phyloP scores from a whole-genome alignment of 306 rosid species.

The Quercus robur region DNA sequence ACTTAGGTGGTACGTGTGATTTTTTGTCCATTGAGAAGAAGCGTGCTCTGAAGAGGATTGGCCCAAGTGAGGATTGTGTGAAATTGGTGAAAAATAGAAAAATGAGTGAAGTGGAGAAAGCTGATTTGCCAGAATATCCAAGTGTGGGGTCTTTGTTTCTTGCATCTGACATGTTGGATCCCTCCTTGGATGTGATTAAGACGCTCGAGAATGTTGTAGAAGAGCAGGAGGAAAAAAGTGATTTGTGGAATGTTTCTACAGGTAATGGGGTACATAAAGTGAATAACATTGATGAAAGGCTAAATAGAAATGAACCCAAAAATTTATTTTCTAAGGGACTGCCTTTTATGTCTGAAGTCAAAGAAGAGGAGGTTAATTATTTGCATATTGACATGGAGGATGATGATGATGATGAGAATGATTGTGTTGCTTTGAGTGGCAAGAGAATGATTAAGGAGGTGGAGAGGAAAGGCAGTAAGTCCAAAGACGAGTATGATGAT shows the following conservation, averaged over 20 bases:
- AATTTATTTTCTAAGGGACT: neutral
- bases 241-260: neutral
- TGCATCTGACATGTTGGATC: slow-evolving; percentile 26
- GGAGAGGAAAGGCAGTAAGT: slow-evolving; percentile 5
- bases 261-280: neutral
- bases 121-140: slow-evolving; percentile 31
- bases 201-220: neutral
- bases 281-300: neutral
- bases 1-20: slow-evolving; percentile 69
- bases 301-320: slow-evolving; percentile 2
- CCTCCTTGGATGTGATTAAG: slow-evolving; percentile 26
- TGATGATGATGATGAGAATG: slow-evolving; percentile 25
- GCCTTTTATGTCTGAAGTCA: slow-evolving; percentile 6
- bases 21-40: slow-evolving; percentile 60
- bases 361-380: neutral
- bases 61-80: slow-evolving; percentile 16
- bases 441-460: slow-evolving; percentile 12
- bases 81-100: slow-evolving; percentile 16
- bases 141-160: slow-evolving; percentile 64
- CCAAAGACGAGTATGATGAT: slow-evolving; percentile 24
- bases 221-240: neutral
- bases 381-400: neutral
- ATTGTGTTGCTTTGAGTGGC: slow-evolving; percentile 29
- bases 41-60: slow-evolving; percentile 17
- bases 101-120: slow-evolving; percentile 24